These are phyloP conservation scores for Chaetomiaceae sp. DNA, from an alignment of 2,329 filamentous ascomycete genomes.

Conservation along the genomic window DNA sequence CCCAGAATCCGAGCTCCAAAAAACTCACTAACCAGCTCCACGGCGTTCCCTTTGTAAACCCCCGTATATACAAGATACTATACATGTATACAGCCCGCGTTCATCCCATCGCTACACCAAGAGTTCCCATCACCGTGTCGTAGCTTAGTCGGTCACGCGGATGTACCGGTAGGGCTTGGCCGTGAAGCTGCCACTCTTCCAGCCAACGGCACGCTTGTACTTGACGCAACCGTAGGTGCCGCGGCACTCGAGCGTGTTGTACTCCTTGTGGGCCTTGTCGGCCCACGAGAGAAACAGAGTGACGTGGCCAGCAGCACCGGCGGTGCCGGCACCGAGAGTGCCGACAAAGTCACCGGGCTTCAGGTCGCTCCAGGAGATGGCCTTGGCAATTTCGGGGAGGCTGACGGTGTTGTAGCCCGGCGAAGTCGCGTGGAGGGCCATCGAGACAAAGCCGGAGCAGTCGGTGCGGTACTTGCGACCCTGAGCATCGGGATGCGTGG, in stretches of 20 bases:
- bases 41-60: too few species aligned
- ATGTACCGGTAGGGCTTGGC: constrained; percentile 19
- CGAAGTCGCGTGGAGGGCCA: constrained; percentile 16
- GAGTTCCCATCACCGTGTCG: too few species aligned
- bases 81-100: too few species aligned
- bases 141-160: constrained; percentile 3
- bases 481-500: constrained; percentile 12
- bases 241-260: constrained; percentile 17
- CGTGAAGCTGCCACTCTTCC: constrained; percentile 6
- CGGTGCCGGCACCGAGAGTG: constrained; percentile 17
- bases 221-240: constrained; percentile 12
- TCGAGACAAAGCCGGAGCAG: constrained; percentile 19
- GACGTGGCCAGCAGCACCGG: constrained; percentile 15
- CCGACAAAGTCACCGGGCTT: constrained; percentile 18
- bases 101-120: too few species aligned
- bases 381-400: constrained; percentile 7
- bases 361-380: constrained; percentile 10
- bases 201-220: constrained; percentile 9
- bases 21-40: too few species aligned
- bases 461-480: constrained; percentile 20
- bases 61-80: too few species aligned
- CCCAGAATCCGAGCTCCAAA: too few species aligned
- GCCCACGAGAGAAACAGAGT: constrained; percentile 15
- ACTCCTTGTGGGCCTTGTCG: background rate
- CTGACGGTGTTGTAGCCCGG: constrained; percentile 18